Conservation (phyloP, 2,329 filamentous ascomycete species). For the Knufia petricola region DNA sequence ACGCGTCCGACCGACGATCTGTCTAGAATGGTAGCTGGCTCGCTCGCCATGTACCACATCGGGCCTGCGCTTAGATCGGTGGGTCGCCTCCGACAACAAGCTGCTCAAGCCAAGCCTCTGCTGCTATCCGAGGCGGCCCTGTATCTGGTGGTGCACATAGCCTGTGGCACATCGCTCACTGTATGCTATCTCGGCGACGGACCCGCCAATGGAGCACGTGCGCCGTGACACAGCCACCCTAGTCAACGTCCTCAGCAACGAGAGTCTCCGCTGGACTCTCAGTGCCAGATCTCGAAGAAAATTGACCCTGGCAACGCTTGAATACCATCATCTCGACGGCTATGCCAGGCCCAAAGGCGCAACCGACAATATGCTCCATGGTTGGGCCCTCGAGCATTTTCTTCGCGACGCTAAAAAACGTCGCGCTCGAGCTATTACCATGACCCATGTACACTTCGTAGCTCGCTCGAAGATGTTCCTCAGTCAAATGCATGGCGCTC, state of each 20-base stretch:
- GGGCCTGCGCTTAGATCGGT: conserved; percentile 26
- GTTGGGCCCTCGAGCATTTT: conserved; percentile 40
- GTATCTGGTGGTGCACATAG: conserved; percentile 19
- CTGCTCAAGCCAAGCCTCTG: conserved; percentile 7
- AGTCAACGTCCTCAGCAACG: conserved; percentile 22
- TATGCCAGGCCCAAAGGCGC: conserved; percentile 62
- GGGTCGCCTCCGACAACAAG: conserved; percentile 14
- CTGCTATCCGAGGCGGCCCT: conserved; percentile 19
- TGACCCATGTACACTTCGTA: conserved; percentile 59
- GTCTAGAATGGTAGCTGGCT: conserved; percentile 26
- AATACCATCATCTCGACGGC: conserved; percentile 59
- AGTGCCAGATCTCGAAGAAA: conserved; percentile 10
- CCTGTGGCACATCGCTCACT: conserved; percentile 10
- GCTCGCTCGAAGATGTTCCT: conserved; percentile 59
- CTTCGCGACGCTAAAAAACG: conserved; percentile 59
- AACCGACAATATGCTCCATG: conserved; percentile 54
- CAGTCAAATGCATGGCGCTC: conserved; percentile 45
- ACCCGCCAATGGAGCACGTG: background rate
- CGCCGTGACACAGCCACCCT: background rate
- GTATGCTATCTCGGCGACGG: background rate
- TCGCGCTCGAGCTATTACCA: conserved; percentile 59
- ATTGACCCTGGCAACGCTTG: conserved; percentile 24
- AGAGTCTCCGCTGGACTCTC: conserved; percentile 20
- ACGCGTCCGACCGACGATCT: conserved; percentile 23
- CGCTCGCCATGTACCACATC: conserved; percentile 30